These are phyloP conservation scores for Cryptococcus floricola DNA, from an alignment of 1,284 basidiomycete species.

Conservation along the genomic window DNA sequence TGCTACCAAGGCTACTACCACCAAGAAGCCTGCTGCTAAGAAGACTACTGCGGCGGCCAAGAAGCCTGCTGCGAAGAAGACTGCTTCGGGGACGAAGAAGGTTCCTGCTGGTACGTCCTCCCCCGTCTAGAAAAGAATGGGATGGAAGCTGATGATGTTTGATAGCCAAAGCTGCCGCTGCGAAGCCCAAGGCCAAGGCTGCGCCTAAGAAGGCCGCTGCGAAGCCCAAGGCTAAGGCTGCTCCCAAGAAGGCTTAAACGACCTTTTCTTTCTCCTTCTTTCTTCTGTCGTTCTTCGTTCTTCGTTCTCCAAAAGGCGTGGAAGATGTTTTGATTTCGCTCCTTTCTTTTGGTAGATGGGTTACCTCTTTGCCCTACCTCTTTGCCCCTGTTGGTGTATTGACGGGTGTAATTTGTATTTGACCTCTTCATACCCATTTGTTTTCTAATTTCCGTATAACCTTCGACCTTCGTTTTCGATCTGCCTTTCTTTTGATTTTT, in stretches of 20 bases:
- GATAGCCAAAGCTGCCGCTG: conserved; percentile 9
- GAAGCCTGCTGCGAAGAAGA: conserved; percentile 22
- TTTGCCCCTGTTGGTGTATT: too few relatives aligned
- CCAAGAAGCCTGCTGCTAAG: conserved; percentile 5
- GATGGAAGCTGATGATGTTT: neutral
- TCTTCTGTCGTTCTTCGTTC: too few relatives aligned
- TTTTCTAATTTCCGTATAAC: neutral
- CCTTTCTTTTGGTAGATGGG: too few relatives aligned
- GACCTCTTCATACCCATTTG: neutral
- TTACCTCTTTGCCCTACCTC: too few relatives aligned
- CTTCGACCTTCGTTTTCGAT: conserved; percentile 1
- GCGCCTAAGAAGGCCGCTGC: conserved; percentile 11
- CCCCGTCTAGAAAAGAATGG: neutral
- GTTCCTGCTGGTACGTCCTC: conserved; percentile 14
- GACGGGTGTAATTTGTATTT: neutral
- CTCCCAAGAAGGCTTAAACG: conserved; percentile 48
- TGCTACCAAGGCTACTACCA: conserved; percentile 45
- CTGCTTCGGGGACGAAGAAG: conserved; percentile 6
- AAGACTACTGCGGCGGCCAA: conserved; percentile 8
- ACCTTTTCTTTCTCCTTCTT: too few relatives aligned
- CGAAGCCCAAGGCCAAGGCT: neutral
- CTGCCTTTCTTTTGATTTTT: neutral
- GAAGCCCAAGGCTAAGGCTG: conserved; percentile 28
- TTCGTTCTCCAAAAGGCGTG: too few relatives aligned
- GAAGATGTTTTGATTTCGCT: neutral